Base-by-base conservation (phyloP, 1,284 basidiomycete species). In the Fomitopsis betulina region DNA sequence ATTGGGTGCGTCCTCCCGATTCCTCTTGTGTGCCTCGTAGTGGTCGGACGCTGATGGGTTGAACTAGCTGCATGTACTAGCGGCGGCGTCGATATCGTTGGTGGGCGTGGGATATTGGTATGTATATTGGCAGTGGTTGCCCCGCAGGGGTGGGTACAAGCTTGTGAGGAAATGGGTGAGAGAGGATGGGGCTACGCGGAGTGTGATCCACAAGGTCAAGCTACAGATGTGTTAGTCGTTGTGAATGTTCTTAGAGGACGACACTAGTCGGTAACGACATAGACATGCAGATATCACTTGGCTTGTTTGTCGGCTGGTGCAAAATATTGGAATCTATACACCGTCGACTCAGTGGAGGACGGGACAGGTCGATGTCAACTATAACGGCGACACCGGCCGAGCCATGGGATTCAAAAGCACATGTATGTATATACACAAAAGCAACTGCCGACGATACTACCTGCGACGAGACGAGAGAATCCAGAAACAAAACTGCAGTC, bases 61-160 rank as follows among this genome's bases (percentile, higher is more conserved):
- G n/a, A 6, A 35, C 4, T 40, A 86, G 85, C 73, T 79, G 13
- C 86, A 88, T 60, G 74, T 80, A 10, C 70, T 78, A n/a, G 76
- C 78, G 12, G 77, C 81, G 0, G 72, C 81, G 58, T 68, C 72
- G 2, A 75, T 87, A 0, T 82, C 82, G 8, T 57, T 79, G 5
- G 60, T 83, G 42, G 86, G 86, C 0, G 68, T 81, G 0, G 67
- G 71, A 23, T 89, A 87, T 68, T 89, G 87, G 86, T 82, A 81
- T 59, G 65, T 83, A 19, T 76, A 77, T 73, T 78, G 77, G 56
- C 65, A 75, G 23, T 84, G 81, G 79, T 71, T 84, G n/a, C 86
- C 87, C 7, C 67, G 67, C 57, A 68, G 70, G 55, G 72, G 75
- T 13, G 79, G 81, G 53, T 87, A 87, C 63, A 69, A 45, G 38